Conservation (phyloP, 257 asterid species). For the Verbascum thapsus region DNA sequence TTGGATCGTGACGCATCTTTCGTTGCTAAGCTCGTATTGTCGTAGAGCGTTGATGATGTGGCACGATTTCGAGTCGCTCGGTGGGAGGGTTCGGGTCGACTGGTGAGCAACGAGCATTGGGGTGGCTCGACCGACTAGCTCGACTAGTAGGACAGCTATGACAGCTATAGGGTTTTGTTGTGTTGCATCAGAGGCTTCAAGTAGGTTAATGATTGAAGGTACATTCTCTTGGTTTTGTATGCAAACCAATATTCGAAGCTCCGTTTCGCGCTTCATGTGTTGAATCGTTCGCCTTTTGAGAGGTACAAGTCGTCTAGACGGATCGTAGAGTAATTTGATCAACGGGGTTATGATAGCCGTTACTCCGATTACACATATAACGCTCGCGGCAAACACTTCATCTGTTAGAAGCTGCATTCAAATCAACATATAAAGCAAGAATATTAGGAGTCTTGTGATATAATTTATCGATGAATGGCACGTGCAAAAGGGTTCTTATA, state of each 20-base stretch:
- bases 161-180: conserved; percentile 61
- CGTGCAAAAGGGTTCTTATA: no score
- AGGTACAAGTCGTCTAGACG: conserved; percentile 39
- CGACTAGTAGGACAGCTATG: conserved; percentile 62
- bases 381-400: conserved; percentile 57
- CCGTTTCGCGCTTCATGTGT: conserved; percentile 50
- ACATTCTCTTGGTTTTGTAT: conserved; percentile 59
- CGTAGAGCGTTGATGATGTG: conserved; percentile 68
- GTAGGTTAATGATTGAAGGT: conserved; percentile 61
- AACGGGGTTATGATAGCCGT: conserved; percentile 61
- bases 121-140: conserved; percentile 71
- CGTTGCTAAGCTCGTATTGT: conserved; percentile 64
- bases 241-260: conserved; percentile 63
- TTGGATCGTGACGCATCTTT: conserved; percentile 51
- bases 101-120: conserved; percentile 75
- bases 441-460: no score
- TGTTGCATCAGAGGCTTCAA: conserved; percentile 67
- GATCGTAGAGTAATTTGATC: conserved; percentile 51
- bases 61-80: conserved; percentile 48
- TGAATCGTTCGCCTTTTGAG: conserved; percentile 59
- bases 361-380: conserved; percentile 51
- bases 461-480: no score
- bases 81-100: conserved; percentile 43
- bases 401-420: conserved; percentile 45
- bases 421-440: background rate